Base-by-base conservation (phyloP, 1,139 yeast genomes). In the Nadsonia commutata region DNA sequence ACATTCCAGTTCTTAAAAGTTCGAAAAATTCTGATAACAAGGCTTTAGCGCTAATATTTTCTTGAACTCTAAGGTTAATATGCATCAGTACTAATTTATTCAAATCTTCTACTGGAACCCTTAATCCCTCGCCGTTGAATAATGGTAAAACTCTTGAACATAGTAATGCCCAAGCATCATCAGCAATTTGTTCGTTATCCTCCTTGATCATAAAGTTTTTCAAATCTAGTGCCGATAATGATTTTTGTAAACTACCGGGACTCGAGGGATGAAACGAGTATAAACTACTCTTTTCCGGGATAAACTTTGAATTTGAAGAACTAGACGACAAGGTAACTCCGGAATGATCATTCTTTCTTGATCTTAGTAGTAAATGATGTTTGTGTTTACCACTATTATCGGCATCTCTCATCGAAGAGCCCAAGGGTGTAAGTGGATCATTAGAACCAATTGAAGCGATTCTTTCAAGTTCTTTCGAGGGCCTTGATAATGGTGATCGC, bases 61-160 rank as follows among this genome's bases (percentile, higher is more conserved):
- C 64, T 44, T 64, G 65, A 8, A 68, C 55, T 43, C 71, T 59
- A 5, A 71, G 59, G 18, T 64, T 64, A 21, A 74, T 49, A 55
- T 72, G 75, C 46, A 71, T 57, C 20, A 65, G 59, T 1, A 75
- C 68, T 41, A 74, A 59, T 40, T 66, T 68, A 52, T 74, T 75
- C 38, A 72, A 58, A 52, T 76, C 80, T 48, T 76, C 82, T 4
- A 76, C 68, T 0, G 80, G 77, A 0, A 70, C 67, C 18, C 69
- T 60, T 31, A 74, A 52, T 5, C 64, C 62, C 21, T 71, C 76
- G 18, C 74, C 70, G 42, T 64, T 60, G 49, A 75, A 76, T 8
- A 76, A 51, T 0, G 78, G 74, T 21, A 66, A 54, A 0, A 70
- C 63, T 7, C 67, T 56, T 2, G 67, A 58, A 20, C 67, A 61